Conservation (phyloP, 2,329 filamentous ascomycete species). For the Aspergillus pseudotamarii region DNA sequence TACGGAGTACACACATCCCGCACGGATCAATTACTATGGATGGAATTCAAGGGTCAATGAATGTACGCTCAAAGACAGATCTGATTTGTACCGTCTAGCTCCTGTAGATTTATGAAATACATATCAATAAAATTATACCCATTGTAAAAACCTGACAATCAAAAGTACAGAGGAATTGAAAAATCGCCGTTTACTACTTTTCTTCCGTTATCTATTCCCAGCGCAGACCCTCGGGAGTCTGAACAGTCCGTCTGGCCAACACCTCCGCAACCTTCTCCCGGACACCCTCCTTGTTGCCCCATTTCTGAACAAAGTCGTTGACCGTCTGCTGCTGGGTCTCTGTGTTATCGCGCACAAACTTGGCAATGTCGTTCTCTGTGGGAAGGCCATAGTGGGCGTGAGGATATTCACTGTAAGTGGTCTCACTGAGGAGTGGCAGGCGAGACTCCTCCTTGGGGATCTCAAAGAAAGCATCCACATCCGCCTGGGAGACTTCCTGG, state of each 20-base stretch:
- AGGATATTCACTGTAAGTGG: conserved; percentile 73
- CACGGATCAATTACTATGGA: not conserved
- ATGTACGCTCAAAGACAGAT: not conserved
- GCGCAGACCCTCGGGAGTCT: conserved; percentile 44
- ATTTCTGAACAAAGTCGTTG: conserved; percentile 62
- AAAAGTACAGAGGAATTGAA: not conserved
- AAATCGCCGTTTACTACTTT: conserved; percentile 1
- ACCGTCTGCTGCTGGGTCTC: conserved; percentile 62
- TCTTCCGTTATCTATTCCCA: conserved; percentile 26
- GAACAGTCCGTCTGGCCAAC: conserved; percentile 62
- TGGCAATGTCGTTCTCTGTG: conserved; percentile 60
- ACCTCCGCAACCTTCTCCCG: conserved; percentile 70
- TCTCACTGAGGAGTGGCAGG: conserved; percentile 63
- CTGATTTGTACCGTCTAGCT: not conserved
- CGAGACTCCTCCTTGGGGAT: conserved; percentile 47
- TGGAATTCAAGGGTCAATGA: not conserved
- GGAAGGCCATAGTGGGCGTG: conserved; percentile 71
- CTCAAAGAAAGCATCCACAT: conserved; percentile 72
- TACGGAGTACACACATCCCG: not conserved
- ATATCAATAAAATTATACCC: conserved; percentile 1
- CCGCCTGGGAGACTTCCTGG: conserved; percentile 61
- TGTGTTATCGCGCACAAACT: conserved; percentile 45
- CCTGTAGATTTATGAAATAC: not conserved
- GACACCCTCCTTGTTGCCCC: conserved; percentile 69
- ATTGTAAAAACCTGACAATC: not conserved